Conservation (phyloP, 116 monocot genomes). For the Zostera marina region DNA sequence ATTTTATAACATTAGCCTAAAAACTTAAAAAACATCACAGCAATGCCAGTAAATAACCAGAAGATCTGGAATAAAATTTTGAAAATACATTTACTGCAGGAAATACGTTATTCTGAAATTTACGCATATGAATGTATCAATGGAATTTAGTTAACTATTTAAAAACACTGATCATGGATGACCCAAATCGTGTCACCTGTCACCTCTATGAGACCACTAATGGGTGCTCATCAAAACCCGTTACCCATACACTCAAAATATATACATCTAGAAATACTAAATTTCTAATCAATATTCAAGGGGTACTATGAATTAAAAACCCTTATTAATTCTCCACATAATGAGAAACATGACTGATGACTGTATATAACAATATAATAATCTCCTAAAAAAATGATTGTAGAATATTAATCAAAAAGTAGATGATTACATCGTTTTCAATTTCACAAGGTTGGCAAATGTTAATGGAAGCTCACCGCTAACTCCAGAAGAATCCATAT, state of each 20-base stretch:
- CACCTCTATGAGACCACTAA: no score
- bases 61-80: background rate
- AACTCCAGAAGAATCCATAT: conserved; percentile 51
- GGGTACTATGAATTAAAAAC: no score
- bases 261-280: no score
- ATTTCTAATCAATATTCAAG: no score
- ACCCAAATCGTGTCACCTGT: no score
- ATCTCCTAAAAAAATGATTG: background rate
- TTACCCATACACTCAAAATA: no score
- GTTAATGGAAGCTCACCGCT: conserved; percentile 59
- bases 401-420: background rate
- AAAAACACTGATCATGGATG: no score
- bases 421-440: conserved; percentile 38
- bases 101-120: no score
- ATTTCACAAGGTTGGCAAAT: conserved; percentile 43
- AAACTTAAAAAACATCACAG: background rate
- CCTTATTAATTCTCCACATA: background rate
- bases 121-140: no score
- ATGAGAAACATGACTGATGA: background rate
- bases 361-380: background rate
- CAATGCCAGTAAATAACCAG: background rate
- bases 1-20: background rate
- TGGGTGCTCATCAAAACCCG: no score
- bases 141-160: no score
- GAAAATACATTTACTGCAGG: no score